These are phyloP conservation scores for Botryotinia convoluta DNA, from an alignment of 2,329 filamentous ascomycete genomes.

Conservation along the genomic window DNA sequence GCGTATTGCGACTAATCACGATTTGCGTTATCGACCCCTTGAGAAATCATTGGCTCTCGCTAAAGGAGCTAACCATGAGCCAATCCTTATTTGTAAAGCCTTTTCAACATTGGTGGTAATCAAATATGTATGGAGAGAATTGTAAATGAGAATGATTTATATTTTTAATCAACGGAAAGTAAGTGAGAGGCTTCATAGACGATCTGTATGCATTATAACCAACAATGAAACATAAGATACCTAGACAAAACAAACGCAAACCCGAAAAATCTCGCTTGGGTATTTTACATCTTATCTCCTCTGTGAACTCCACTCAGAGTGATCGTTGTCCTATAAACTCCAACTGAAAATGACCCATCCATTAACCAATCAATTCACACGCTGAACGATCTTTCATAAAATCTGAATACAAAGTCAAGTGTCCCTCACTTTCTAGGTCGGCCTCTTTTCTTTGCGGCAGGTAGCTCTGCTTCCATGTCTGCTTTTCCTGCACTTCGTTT, in stretches of 20 bases:
- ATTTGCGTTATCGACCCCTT: neutral
- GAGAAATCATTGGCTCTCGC: neutral
- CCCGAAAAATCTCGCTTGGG: neutral
- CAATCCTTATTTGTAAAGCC: neutral
- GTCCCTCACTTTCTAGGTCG: neutral
- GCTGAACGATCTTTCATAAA: neutral
- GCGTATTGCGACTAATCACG: neutral
- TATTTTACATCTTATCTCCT: neutral
- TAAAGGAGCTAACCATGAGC: neutral
- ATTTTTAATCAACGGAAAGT: neutral
- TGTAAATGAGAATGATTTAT: neutral
- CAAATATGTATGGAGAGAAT: neutral
- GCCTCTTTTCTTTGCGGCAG: neutral
- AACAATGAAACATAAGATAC: neutral
- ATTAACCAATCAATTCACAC: neutral
- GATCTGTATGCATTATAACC: neutral
- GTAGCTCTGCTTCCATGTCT: neutral
- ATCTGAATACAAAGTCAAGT: neutral
- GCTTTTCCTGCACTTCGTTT: neutral
- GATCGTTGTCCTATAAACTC: neutral
- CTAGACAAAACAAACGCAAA: neutral
- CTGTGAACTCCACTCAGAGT: neutral
- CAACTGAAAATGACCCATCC: neutral
- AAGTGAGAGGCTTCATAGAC: neutral
- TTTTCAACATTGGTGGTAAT: neutral